Evolutionary conservation across 345 rosid genomes (phyloP).

Genomic region (Kernera saxatilis): DNA sequence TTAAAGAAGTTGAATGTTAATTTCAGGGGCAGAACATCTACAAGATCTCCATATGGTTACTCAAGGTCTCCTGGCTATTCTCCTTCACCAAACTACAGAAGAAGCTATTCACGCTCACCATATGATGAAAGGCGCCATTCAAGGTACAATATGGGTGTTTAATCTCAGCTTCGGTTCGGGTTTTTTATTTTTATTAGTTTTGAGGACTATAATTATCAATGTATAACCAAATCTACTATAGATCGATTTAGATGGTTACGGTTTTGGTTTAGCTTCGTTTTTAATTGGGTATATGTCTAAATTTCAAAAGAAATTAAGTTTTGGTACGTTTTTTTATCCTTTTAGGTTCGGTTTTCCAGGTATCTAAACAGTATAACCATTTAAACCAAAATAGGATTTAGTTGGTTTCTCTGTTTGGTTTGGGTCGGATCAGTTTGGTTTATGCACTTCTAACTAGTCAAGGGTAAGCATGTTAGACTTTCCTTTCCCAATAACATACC

Average conservation of each 20-base stretch:
- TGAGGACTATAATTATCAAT: background rate
- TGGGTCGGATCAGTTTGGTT: background rate
- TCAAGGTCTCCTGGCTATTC: constrained; percentile 55
- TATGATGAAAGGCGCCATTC: constrained; percentile 31
- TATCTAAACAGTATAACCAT: too few relatives aligned
- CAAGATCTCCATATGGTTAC: constrained; percentile 46
- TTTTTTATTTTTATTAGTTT: background rate
- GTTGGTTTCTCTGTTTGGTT: too few relatives aligned
- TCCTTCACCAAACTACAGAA: constrained; percentile 38
- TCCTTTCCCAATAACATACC: background rate
- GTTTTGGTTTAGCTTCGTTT: background rate
- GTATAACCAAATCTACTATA: background rate
- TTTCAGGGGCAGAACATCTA: constrained; percentile 40
- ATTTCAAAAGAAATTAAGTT: too few relatives aligned
- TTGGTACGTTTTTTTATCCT: too few relatives aligned
- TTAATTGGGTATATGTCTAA: too few relatives aligned
- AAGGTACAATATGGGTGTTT: background rate
- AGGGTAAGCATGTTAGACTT: background rate
- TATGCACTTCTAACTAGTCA: background rate
- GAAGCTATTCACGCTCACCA: constrained; percentile 40
- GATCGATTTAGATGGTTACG: background rate
- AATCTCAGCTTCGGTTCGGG: background rate
- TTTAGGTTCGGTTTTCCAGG: background rate
- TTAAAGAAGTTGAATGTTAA: background rate
- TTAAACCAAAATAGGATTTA: too few relatives aligned